phyloP scores from a whole-genome alignment of 495 filamentous ascomycete genomes.

The Cercophora scortea region DNA sequence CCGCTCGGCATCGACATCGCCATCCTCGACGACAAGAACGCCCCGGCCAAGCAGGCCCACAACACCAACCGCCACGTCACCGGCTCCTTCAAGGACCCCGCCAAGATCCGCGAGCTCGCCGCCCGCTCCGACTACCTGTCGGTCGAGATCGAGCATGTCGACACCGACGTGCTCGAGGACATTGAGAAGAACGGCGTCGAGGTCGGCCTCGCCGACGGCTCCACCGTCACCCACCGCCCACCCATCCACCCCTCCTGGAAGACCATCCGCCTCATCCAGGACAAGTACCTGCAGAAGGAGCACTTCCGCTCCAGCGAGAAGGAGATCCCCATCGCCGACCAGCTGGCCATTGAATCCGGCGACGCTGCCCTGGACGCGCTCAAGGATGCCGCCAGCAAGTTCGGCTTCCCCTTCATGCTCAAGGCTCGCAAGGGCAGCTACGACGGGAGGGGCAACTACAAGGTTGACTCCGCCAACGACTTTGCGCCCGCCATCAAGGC shows the following conservation, averaged over 20 bases:
- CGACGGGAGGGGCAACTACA: slow-evolving; percentile 88
- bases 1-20: slow-evolving; percentile 73
- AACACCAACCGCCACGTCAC: slow-evolving; percentile 63
- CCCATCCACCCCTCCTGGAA: slow-evolving; percentile 81
- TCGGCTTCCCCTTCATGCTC: slow-evolving; percentile 89
- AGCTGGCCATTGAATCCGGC: slow-evolving; percentile 47
- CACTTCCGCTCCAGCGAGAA: slow-evolving; percentile 51
- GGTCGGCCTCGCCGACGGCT: slow-evolving; percentile 36
- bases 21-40: slow-evolving; percentile 69
- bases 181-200: slow-evolving; percentile 52
- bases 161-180: slow-evolving; percentile 85
- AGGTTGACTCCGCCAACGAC: slow-evolving; percentile 58
- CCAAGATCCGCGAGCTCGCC: slow-evolving; percentile 70
- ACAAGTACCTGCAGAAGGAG: slow-evolving; percentile 91
- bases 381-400: slow-evolving; percentile 50
- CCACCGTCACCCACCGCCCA: slow-evolving; percentile 31
- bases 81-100: slow-evolving; percentile 76
- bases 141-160: slow-evolving; percentile 97
- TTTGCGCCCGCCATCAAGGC: slow-evolving; percentile 60
- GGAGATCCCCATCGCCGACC: slow-evolving; percentile 64
- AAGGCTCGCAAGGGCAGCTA: slow-evolving; percentile 92
- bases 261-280: slow-evolving; percentile 87
- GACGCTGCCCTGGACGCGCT: slow-evolving; percentile 49
- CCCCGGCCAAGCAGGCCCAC: slow-evolving; percentile 89
- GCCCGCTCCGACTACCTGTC: slow-evolving; percentile 75